phyloP scores from a whole-genome alignment of 441 rosid genomes.

The Pelargonium myrrhifolium region DNA sequence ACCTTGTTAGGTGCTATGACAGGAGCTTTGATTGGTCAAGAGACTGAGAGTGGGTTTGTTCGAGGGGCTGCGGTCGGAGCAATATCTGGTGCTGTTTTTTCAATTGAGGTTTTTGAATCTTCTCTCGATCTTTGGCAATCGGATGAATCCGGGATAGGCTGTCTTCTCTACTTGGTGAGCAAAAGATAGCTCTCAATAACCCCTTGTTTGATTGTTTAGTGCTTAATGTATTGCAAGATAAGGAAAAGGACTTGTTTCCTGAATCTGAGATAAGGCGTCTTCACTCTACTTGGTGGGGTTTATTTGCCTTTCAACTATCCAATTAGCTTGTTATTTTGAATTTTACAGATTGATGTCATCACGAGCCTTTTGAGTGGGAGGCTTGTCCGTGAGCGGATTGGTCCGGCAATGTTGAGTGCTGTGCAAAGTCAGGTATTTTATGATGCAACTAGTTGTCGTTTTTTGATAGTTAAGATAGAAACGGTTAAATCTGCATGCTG shows the following conservation, averaged over 20 bases:
- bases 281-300: slow-evolving; percentile 17
- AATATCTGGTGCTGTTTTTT: slow-evolving; percentile 95
- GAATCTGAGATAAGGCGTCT: slow-evolving; percentile 78
- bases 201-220: too few species aligned
- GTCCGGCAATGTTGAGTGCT: slow-evolving; percentile 95
- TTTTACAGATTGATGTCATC: slow-evolving; percentile 75
- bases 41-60: slow-evolving; percentile 92
- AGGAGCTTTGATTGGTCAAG: slow-evolving; percentile 97
- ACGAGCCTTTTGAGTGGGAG: slow-evolving; percentile 91
- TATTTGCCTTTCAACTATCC: not conserved
- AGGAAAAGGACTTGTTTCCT: not conserved
- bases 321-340: slow-evolving; percentile 1
- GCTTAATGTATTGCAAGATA: not conserved
- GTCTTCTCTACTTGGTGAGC: slow-evolving; percentile 85
- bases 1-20: slow-evolving; percentile 91
- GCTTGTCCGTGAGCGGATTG: slow-evolving; percentile 90
- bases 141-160: slow-evolving; percentile 74
- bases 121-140: slow-evolving; percentile 87
- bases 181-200: not conserved
- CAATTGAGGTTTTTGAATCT: slow-evolving; percentile 90
- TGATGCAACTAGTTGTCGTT: not conserved
- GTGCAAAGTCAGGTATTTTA: slow-evolving; percentile 88
- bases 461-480: not conserved
- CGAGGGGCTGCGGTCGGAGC: slow-evolving; percentile 97
- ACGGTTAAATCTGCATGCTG: not conserved